Evolutionary conservation across 768 basidiomycete species (phyloP).

Genomic region (Amanita pallidorosea): DNA sequence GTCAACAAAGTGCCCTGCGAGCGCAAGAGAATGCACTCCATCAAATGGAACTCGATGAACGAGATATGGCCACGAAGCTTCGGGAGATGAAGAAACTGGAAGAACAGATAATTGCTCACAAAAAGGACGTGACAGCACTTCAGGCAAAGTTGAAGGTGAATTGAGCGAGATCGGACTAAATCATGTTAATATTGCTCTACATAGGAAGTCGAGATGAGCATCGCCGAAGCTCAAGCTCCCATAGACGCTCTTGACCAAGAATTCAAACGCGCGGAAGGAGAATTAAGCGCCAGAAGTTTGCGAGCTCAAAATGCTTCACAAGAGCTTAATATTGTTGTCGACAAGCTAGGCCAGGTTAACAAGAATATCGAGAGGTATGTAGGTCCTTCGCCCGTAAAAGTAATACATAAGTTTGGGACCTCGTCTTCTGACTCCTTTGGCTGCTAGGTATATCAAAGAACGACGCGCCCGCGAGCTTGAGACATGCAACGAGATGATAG

Average conservation of each 20-base stretch:
- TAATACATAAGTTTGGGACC: neutral
- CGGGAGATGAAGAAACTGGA: constrained; percentile 49
- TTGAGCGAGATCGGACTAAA: neutral
- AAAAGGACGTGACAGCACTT: constrained; percentile 39
- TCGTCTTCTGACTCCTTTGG: neutral
- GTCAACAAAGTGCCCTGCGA: constrained; percentile 39
- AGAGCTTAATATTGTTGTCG: constrained; percentile 54
- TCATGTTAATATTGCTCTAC: neutral
- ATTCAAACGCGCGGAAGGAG: constrained; percentile 36
- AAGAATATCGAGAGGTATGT: constrained; percentile 53
- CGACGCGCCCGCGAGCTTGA: constrained; percentile 50
- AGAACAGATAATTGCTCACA: constrained; percentile 45
- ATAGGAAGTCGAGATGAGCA: constrained; percentile 55
- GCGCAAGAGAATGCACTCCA: constrained; percentile 52
- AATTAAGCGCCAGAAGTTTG: constrained; percentile 34
- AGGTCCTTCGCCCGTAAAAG: constrained; percentile 6
- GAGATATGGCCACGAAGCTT: constrained; percentile 43
- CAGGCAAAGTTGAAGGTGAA: constrained; percentile 40
- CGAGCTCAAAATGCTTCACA: constrained; percentile 48
- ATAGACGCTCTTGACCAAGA: constrained; percentile 53
- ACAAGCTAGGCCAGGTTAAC: constrained; percentile 50
- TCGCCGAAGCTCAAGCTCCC: constrained; percentile 51
- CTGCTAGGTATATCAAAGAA: constrained; percentile 62
- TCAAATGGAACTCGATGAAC: constrained; percentile 49
- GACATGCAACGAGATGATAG: constrained; percentile 48